A percentile compares a stretch with the other conserved stretches of the same genome.
Conservation (phyloP, 495 filamentous ascomycete genomes). For the Darksidea phi region DNA sequence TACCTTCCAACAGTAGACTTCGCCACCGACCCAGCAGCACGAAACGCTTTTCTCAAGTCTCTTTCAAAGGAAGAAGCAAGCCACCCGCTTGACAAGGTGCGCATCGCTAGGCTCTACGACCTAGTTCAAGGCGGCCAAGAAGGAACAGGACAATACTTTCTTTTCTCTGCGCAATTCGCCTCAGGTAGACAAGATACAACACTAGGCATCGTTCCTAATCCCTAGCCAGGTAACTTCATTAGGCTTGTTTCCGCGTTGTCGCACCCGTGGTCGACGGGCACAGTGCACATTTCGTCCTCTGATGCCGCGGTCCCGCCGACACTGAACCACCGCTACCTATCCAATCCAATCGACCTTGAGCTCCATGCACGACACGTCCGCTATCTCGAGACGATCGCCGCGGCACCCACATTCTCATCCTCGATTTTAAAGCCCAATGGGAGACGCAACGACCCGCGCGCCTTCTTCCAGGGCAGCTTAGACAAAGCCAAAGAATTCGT, state of each 20-base stretch:
- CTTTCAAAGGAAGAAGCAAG: neutral
- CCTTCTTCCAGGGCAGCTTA: conserved; percentile 3
- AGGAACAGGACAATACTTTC: conserved; percentile 21
- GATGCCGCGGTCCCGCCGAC: conserved; percentile 55
- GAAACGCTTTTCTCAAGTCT: neutral
- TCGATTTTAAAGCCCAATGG: conserved; percentile 22
- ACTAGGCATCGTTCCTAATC: neutral
- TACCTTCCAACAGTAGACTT: conserved; percentile 18
- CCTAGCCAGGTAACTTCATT: conserved; percentile 32
- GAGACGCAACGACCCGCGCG: neutral
- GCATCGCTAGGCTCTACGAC: neutral
- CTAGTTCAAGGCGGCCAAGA: conserved; percentile 5
- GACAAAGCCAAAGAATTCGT: conserved; percentile 22
- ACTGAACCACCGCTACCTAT: conserved; percentile 59
- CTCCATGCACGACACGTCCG: conserved; percentile 9
- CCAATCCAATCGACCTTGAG: conserved; percentile 27
- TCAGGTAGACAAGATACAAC: conserved; percentile 2
- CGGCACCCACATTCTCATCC: neutral
- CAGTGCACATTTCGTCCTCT: conserved; percentile 54
- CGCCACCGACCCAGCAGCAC: neutral
- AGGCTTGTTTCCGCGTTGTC: conserved; percentile 38
- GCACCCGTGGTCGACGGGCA: conserved; percentile 49
- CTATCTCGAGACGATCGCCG: conserved; percentile 10
- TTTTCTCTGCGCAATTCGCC: conserved; percentile 8
- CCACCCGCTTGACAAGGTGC: conserved; percentile 12